Base-by-base conservation (phyloP, 2,329 filamentous ascomycete species). In the Aspergillus sp. region DNA sequence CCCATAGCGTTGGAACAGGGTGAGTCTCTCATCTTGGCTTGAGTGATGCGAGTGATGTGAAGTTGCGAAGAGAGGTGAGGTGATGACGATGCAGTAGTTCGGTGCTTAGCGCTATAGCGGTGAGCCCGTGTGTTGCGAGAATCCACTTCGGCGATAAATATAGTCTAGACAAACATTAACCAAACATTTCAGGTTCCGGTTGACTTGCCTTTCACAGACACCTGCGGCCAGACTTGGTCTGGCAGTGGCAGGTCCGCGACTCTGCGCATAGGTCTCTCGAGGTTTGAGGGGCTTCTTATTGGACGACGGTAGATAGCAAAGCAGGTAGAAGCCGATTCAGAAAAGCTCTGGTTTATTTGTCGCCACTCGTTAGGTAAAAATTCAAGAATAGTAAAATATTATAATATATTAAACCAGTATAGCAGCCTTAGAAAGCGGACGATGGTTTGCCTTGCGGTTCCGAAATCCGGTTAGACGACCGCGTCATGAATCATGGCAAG, bases 141-240 rank as follows among this genome's bases (percentile, higher is more conserved):
- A 41, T 41, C 34, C 34, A 41, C 34, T 41, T 41, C 15, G 34
- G 15, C 5, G 13, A 41, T 41, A 41, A 41, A 15, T 15, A 41
- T 41, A 41, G 34, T 41, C 15, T 43, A 19, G 46, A 9, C 19
- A 19, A 19, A 19, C 19, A 19, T 19, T 19, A 15, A 25, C 3
- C 31, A 30, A 23, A 13, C 53, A 47, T 19, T 34, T 34, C 30
- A 41, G 15, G 15, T 30, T 45, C 48, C 38, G 55, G 55, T 52
- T 19, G n/a, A 52, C 48, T 25, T 57, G 43, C 55, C 48, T 46
- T 57, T 57, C 25, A 13, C 25, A 25, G 3, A 30, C 25, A 31
- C n/a, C 23, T 31, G 23, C 15, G 19, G 7, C 23, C 7, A 23
- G 4, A 8, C 23, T 11, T 28, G 22, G 11, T 13, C 6, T 41